Evolutionary conservation across 169 alveolate species (phyloP).

Genomic region (Cryptosporidium felis): DNA sequence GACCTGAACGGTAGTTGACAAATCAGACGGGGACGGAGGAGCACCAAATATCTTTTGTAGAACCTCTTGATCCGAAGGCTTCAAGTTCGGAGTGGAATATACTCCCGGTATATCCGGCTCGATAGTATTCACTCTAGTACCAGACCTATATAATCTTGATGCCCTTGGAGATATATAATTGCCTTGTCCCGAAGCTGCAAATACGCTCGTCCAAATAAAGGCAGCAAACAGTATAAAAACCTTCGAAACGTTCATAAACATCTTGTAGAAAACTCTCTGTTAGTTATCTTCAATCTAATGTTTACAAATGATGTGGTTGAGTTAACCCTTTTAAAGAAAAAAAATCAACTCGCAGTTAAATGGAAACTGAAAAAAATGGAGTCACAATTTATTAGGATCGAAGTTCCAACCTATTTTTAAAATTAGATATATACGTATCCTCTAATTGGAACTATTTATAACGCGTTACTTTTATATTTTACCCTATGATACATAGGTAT

Average conservation of each 20-base stretch:
- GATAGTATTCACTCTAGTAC: not conserved
- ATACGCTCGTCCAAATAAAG: not conserved
- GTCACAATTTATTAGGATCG: no score
- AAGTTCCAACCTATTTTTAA: no score
- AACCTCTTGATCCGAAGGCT: conserved; percentile 13
- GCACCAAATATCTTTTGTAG: not conserved
- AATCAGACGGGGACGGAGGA: not conserved
- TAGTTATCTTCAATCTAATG: not conserved
- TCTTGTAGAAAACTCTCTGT: conserved; percentile 3
- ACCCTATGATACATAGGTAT: conserved; percentile 16
- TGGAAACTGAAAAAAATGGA: no score
- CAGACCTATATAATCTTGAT: not conserved
- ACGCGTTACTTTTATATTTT: not conserved
- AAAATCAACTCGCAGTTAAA: conserved; percentile 25
- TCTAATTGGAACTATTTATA: conserved; percentile 51
- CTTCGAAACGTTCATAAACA: not conserved
- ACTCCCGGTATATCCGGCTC: conserved; percentile 42
- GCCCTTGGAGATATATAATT: conserved; percentile 32
- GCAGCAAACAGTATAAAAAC: not conserved
- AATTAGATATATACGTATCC: conserved; percentile 63
- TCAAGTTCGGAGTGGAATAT: conserved; percentile 3
- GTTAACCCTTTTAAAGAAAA: not conserved
- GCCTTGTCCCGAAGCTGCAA: not conserved
- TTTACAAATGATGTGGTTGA: not conserved
- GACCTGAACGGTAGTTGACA: not conserved